Percentiles rank a stretch among this genome's conserved stretches.
Conservation (phyloP, 305 asterid species). For the Fraxinus angustifolia region DNA sequence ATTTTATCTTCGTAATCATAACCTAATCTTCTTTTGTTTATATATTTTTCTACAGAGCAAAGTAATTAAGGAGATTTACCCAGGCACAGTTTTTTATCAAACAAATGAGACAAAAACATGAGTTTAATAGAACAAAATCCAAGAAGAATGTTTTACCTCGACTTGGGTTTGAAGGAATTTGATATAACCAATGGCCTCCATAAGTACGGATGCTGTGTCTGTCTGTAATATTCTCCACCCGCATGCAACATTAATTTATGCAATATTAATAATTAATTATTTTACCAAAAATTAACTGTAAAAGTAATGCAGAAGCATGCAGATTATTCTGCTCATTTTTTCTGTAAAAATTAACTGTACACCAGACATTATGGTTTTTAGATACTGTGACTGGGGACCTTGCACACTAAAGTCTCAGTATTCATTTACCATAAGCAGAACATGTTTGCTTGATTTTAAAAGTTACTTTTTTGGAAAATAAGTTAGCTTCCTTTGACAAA, state of each 20-base stretch:
- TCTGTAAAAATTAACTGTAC: slow-evolving; percentile 2
- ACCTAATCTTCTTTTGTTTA: not conserved
- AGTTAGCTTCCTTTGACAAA: not conserved
- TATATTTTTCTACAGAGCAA: not conserved
- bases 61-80: not conserved
- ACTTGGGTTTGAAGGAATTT: slow-evolving; percentile 86
- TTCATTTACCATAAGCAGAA: not conserved
- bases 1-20: not conserved
- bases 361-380: not conserved
- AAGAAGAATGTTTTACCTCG: slow-evolving; percentile 65
- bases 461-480: not conserved
- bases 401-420: not conserved
- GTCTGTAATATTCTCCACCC: slow-evolving; percentile 55
- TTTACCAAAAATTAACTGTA: not conserved
- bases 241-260: slow-evolving; percentile 9
- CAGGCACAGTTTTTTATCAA: not conserved
- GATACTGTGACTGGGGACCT: not conserved
- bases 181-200: slow-evolving; percentile 95
- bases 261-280: not conserved
- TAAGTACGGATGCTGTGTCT: slow-evolving; percentile 94
- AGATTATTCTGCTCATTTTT: slow-evolving; percentile 16
- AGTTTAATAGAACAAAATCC: slow-evolving; percentile 26
- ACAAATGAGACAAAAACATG: not conserved
- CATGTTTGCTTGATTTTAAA: not conserved
- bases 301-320: slow-evolving; percentile 22